phyloP scores from a whole-genome alignment of 2,329 filamentous ascomycete genomes.

The Ophiostoma tasmaniense region DNA sequence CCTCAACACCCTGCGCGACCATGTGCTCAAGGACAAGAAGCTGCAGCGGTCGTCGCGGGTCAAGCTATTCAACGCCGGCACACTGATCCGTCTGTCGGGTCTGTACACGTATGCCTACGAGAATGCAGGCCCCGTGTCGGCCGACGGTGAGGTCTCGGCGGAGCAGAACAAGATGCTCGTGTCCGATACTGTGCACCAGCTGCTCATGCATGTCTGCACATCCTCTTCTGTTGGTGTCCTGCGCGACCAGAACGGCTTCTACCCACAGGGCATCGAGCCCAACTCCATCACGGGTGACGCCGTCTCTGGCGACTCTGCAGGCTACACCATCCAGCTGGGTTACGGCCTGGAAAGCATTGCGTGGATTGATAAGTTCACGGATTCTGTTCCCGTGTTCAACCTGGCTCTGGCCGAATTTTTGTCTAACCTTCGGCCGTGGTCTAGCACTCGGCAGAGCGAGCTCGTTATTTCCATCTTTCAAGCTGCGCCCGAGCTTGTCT shows the following conservation, averaged over 20 bases:
- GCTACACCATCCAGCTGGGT: slow-evolving; percentile 36
- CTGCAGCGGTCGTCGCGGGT: slow-evolving; percentile 68
- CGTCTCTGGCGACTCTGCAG: slow-evolving; percentile 25
- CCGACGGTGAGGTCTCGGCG: background rate
- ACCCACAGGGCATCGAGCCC: slow-evolving; percentile 61
- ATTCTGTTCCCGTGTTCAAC: slow-evolving; percentile 68
- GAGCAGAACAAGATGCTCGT: slow-evolving; percentile 40
- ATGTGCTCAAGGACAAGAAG: slow-evolving; percentile 66
- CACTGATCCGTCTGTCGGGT: slow-evolving; percentile 61
- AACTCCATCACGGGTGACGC: slow-evolving; percentile 28
- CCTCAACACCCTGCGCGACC: slow-evolving; percentile 58
- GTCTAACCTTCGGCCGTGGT: slow-evolving; percentile 72
- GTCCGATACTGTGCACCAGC: slow-evolving; percentile 61
- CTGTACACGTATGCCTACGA: slow-evolving; percentile 58
- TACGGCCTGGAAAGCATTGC: slow-evolving; percentile 61
- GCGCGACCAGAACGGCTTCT: slow-evolving; percentile 71
- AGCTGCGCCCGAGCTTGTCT: slow-evolving; percentile 74
- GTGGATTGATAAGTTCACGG: slow-evolving; percentile 59
- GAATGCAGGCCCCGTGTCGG: slow-evolving; percentile 49
- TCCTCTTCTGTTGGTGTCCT: slow-evolving; percentile 64
- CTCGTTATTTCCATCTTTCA: slow-evolving; percentile 72
- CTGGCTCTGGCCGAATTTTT: slow-evolving; percentile 69
- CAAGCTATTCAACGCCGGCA: slow-evolving; percentile 64
- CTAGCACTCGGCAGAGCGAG: slow-evolving; percentile 70
- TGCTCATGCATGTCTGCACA: slow-evolving; percentile 69